Percentiles rank a stretch among this genome's conserved stretches.
These are phyloP conservation scores for Porphyridium purpureum DNA, from an alignment of 23 red algal genomes.

Conservation along the genomic window DNA sequence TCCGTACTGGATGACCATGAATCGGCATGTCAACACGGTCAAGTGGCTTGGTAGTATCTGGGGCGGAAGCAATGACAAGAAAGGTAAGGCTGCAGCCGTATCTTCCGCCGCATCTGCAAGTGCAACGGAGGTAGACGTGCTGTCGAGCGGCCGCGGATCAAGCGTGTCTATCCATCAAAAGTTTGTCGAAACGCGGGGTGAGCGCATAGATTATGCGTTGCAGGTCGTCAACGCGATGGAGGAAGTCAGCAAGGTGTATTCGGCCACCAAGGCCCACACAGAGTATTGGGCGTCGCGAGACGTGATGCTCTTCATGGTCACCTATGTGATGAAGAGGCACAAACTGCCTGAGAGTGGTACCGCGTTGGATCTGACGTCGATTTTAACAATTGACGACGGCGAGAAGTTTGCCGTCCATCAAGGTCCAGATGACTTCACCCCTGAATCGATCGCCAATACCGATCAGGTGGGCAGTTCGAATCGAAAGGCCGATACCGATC, in stretches of 20 bases:
- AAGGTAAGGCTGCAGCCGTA: no score
- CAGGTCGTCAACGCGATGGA: slow-evolving; percentile 43
- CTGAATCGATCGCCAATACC: no score
- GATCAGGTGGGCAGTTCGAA: no score
- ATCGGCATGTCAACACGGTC: slow-evolving; percentile 15
- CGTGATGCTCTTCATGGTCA: slow-evolving; percentile 38
- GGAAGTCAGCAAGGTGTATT: slow-evolving; percentile 50
- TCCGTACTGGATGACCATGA: slow-evolving; percentile 74
- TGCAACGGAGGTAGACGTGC: background rate
- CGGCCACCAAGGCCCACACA: slow-evolving; percentile 47
- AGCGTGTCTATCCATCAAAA: background rate
- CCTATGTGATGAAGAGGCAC: slow-evolving; percentile 27
- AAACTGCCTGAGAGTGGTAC: no score
- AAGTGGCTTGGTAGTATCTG: slow-evolving; percentile 1
- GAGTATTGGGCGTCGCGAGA: slow-evolving; percentile 69
- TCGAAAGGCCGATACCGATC: no score
- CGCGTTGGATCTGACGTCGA: no score
- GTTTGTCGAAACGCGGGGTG: background rate
- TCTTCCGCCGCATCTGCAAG: background rate
- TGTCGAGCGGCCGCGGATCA: background rate
- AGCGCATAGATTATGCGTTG: background rate
- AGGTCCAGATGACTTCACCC: no score
- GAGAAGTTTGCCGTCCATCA: no score
- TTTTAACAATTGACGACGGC: no score
- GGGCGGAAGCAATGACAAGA: background rate